A percentile compares a stretch with the other conserved stretches of the same genome.
These are phyloP conservation scores for Umbelopsis vinacea DNA, from an alignment of 192 early-diverging fungal species.

Conservation along the genomic window DNA sequence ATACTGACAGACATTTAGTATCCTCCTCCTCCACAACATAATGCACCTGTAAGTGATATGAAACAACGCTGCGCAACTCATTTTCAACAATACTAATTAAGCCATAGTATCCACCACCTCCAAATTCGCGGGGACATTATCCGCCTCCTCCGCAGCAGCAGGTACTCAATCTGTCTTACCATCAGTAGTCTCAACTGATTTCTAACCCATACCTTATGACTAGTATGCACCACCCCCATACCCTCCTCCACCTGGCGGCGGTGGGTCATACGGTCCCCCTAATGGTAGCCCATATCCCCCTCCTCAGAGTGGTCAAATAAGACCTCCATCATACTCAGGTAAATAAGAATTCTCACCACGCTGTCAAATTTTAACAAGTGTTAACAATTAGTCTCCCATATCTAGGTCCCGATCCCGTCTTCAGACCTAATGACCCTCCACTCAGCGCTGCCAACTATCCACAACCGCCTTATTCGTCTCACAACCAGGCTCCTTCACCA, in stretches of 20 bases:
- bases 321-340: conserved; percentile 31
- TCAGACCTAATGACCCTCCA: conserved; percentile 23
- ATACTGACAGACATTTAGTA: not conserved
- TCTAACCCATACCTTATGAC: not conserved
- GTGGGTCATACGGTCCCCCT: not conserved
- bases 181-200: not conserved
- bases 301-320: conserved; percentile 12
- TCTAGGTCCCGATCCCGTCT: conserved; percentile 28
- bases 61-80: not conserved
- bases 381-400: not conserved
- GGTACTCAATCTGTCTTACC: not conserved
- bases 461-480: conserved; percentile 34
- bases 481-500: conserved; percentile 30
- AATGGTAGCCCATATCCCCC: not conserved
- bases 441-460: conserved; percentile 35
- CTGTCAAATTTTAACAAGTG: not conserved
- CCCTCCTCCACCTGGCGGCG: not conserved
- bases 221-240: not conserved
- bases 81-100: not conserved
- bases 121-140: not conserved
- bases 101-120: conserved; percentile 1
- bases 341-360: not conserved
- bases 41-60: conserved; percentile 1
- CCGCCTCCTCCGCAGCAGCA: not conserved
- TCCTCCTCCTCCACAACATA: conserved; percentile 17